Percentiles rank a stretch among this genome's conserved stretches.
phyloP scores from a whole-genome alignment of 495 filamentous ascomycete genomes.

The Hypoxylon crocopeplum region DNA sequence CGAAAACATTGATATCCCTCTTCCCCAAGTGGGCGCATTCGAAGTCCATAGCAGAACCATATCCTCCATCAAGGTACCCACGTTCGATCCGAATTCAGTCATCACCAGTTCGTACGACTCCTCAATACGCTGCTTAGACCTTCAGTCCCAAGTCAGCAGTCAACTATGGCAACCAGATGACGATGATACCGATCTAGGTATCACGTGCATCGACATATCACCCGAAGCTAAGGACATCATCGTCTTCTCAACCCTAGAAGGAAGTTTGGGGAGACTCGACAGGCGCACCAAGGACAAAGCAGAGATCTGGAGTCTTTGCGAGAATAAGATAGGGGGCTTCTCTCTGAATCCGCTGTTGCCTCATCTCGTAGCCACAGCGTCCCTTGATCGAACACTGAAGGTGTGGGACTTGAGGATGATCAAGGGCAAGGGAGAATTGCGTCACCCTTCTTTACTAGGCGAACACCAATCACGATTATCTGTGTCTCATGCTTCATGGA shows the following conservation, averaged over 20 bases:
- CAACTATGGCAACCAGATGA: conserved; percentile 80
- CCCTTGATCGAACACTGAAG: conserved; percentile 85
- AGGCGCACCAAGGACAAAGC: conserved; percentile 65
- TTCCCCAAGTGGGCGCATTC: conserved; percentile 81
- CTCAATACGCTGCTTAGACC: conserved; percentile 85
- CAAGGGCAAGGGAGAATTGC: conserved; percentile 55
- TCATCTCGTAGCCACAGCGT: conserved; percentile 88
- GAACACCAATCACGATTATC: conserved; percentile 83
- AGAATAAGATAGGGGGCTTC: conserved; percentile 97
- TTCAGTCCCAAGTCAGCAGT: conserved; percentile 76
- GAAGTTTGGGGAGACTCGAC: conserved; percentile 79
- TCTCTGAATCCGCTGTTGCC: conserved; percentile 76
- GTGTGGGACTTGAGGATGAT: conserved; percentile 94
- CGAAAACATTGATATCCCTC: conserved; percentile 67
- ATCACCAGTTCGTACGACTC: conserved; percentile 95
- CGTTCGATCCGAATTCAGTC: conserved; percentile 71
- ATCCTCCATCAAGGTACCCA: conserved; percentile 77
- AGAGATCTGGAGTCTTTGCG: conserved; percentile 77
- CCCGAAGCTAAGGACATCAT: conserved; percentile 72
- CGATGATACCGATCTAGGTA: conserved; percentile 71
- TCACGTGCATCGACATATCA: conserved; percentile 83
- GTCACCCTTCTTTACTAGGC: conserved; percentile 71
- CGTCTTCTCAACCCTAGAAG: conserved; percentile 87
- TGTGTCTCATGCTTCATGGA: conserved; percentile 91
- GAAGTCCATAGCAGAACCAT: conserved; percentile 93